phyloP scores from a whole-genome alignment of 148 eudicot genomes.

The Fallopia convolvulus region DNA sequence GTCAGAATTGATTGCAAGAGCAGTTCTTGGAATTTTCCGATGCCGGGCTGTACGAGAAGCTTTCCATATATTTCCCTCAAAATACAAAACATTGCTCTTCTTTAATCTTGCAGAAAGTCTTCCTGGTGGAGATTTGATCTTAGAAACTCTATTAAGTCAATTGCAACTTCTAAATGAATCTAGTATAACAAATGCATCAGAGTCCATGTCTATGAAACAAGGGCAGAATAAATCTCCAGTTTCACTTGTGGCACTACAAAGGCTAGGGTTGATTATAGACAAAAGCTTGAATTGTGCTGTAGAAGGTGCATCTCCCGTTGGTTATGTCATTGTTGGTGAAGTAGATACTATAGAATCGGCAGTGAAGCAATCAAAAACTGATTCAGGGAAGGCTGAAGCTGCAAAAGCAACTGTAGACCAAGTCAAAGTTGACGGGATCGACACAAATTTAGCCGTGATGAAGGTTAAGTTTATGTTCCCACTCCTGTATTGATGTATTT shows the following conservation, averaged over 20 bases:
- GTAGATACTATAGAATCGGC: conserved; percentile 53
- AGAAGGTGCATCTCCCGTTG: conserved; percentile 29
- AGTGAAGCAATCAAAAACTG: conserved; percentile 51
- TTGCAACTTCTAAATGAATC: conserved; percentile 33
- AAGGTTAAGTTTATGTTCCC: conserved; percentile 33
- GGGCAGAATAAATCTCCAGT: conserved; percentile 28
- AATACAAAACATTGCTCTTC: conserved; percentile 57
- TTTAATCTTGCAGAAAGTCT: conserved; percentile 84
- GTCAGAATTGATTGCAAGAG: conserved; percentile 74
- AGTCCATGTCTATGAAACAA: conserved; percentile 25
- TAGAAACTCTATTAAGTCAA: conserved; percentile 56
- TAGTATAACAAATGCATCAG: conserved; percentile 28
- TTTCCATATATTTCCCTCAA: conserved; percentile 45
- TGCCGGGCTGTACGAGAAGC: conserved; percentile 79
- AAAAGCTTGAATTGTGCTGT: conserved; percentile 24
- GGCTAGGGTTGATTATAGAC: conserved; percentile 35
- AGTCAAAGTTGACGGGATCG: conserved; percentile 89
- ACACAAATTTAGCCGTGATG: conserved; percentile 75
- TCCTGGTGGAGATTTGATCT: conserved; percentile 68
- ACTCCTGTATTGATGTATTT: neutral
- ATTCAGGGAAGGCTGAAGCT: conserved; percentile 68
- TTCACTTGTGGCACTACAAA: conserved; percentile 40
- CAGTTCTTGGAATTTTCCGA: conserved; percentile 61
- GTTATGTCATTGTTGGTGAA: conserved; percentile 59
- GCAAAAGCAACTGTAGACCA: conserved; percentile 79